A percentile compares a stretch with the other conserved stretches of the same genome.
phyloP scores from a whole-genome alignment of 129 eudicot genomes.

The Lactuca saligna region DNA sequence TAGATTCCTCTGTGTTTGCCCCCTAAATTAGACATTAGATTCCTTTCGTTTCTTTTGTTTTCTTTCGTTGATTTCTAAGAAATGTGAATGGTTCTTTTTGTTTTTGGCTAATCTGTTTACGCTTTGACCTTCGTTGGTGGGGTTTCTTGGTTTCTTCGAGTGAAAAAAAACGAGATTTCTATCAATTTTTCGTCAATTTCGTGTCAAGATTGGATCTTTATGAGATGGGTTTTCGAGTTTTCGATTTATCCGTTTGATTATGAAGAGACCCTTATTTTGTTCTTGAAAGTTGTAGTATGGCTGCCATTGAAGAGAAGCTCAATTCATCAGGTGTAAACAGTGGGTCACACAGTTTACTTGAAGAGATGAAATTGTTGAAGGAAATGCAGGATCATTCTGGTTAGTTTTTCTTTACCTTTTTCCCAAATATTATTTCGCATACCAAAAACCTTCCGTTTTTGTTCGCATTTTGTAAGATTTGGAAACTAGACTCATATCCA shows the following conservation, averaged over 20 bases:
- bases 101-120: constrained; percentile 9
- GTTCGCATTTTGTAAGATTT: constrained; percentile 8
- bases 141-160: constrained; percentile 12
- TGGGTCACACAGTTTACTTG: constrained; percentile 64
- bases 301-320: constrained; percentile 67
- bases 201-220: constrained; percentile 28
- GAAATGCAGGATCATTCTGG: constrained; percentile 97
- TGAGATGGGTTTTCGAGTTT: constrained; percentile 18
- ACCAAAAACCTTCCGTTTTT: neutral
- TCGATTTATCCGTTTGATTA: constrained; percentile 20
- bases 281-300: constrained; percentile 34
- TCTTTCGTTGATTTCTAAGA: constrained; percentile 16
- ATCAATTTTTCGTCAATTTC: neutral
- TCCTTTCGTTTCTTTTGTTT: constrained; percentile 32
- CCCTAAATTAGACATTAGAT: constrained; percentile 38
- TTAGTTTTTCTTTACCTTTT: constrained; percentile 27
- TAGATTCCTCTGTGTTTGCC: constrained; percentile 42
- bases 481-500: constrained; percentile 7
- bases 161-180: neutral
- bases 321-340: constrained; percentile 59
- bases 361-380: constrained; percentile 86
- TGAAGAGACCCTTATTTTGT: constrained; percentile 24
- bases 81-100: constrained; percentile 28
- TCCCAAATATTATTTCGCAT: neutral
- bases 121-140: constrained; percentile 11